phyloP scores from a whole-genome alignment of 768 basidiomycete species.

The Strobilomyces dryophilus region DNA sequence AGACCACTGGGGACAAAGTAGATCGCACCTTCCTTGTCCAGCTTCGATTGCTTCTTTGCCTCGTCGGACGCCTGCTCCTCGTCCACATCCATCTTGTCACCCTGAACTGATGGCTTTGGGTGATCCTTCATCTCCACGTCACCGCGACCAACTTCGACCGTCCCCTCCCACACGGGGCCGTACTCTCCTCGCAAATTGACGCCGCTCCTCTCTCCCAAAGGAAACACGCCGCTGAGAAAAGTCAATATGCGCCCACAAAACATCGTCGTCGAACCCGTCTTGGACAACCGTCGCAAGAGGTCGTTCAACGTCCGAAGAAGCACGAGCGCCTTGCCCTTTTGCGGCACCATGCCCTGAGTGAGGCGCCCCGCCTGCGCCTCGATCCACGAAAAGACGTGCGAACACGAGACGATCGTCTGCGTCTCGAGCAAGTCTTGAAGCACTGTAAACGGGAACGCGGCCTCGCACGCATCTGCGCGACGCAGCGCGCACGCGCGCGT shows the following conservation, averaged over 20 bases:
- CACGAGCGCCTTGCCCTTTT: constrained; percentile 84
- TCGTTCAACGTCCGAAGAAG: constrained; percentile 86
- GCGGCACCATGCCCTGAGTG: constrained; percentile 75
- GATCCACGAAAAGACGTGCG: constrained; percentile 86
- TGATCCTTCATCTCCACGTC: constrained; percentile 32
- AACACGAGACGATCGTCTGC: constrained; percentile 82
- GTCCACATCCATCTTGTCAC: constrained; percentile 65
- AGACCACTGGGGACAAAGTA: not conserved
- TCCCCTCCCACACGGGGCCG: constrained; percentile 73
- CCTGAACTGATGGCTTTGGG: constrained; percentile 30
- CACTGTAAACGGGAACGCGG: constrained; percentile 64
- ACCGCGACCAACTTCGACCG: constrained; percentile 38
- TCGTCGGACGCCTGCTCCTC: constrained; percentile 29
- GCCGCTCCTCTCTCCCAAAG: constrained; percentile 83
- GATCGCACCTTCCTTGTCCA: constrained; percentile 62
- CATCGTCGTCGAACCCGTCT: constrained; percentile 77
- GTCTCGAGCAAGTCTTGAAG: constrained; percentile 82
- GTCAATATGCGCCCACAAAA: constrained; percentile 89
- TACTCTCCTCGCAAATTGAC: constrained; percentile 90
- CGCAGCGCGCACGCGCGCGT: not conserved
- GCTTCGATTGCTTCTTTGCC: constrained; percentile 33
- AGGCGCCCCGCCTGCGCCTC: constrained; percentile 66
- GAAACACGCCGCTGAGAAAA: constrained; percentile 82
- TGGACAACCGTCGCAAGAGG: constrained; percentile 79
- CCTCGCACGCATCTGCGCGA: constrained; percentile 70